Base-by-base conservation (phyloP, 441 rosid genomes). In the Adansonia madagascariensis region DNA sequence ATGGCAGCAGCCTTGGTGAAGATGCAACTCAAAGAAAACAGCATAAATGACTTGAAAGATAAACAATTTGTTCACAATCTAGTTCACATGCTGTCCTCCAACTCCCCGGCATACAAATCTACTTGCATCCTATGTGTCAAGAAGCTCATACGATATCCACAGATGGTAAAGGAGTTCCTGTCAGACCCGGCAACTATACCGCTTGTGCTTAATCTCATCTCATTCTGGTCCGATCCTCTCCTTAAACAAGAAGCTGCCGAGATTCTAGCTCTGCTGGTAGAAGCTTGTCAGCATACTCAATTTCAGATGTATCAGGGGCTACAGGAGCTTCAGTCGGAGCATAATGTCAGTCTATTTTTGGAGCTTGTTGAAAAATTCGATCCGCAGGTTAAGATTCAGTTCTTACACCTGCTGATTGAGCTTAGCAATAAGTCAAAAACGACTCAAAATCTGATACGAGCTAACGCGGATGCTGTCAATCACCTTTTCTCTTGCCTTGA, bases 281-380 rank as follows among this genome's bases (percentile, higher is more conserved):
- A 60, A 73, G 80, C 84, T 65, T 79, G 85, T 39, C 84, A 69
- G 75, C 71, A 18, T 73, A 17, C 75, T 31, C 81, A 85, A 57
- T 84, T 86, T 49, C 78, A 82, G 76, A 80, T 50, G 49, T 72
- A 79, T 75, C 89, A 82, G 56, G 86, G 84, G 64, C 75, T 85
- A 79, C 85, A 77, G 47, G 91, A 88, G 81, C 86, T 86, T 53
- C 88, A 84, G 61, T 84, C 90, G 6, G 75, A 84, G 65, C 85
- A 88, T 73, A 88, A 84, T 53, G 62, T 88, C 39, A 53, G 67
- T 76, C 80, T 84, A 75, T 85, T 88, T 80, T 74, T 84, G 86
- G 78, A 80, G 61, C 75, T 75, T 31, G 69, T 80, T 9, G 66
- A 52, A 22, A 74, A 46, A 79, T 81, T 86, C 18, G 84, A 84